Conservation (phyloP, 140 eudicot genomes). For the Senecio squalidus region DNA sequence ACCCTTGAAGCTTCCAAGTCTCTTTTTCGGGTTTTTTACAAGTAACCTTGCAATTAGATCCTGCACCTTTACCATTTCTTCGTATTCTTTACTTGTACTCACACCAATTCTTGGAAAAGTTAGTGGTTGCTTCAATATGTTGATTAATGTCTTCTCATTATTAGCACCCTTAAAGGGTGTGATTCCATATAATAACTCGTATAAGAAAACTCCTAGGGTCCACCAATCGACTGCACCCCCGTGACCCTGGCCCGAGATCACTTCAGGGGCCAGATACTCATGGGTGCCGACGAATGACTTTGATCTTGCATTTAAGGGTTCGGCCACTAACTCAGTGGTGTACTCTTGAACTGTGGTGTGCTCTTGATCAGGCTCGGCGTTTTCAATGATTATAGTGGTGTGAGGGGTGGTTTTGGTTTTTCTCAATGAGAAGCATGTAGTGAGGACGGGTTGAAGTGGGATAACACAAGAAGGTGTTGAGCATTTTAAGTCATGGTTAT, state of each 20-base stretch:
- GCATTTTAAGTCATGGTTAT: conserved; percentile 22
- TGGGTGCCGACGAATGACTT: conserved; percentile 81
- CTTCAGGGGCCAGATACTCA: conserved; percentile 82
- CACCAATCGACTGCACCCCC: conserved; percentile 90
- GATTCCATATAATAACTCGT: conserved; percentile 55
- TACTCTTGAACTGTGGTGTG: conserved; percentile 27
- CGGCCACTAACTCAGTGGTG: conserved; percentile 56
- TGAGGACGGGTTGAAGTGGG: conserved; percentile 59
- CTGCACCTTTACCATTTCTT: conserved; percentile 63
- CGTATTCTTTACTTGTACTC: conserved; percentile 57
- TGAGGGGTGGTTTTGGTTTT: conserved; percentile 21
- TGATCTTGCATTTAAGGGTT: conserved; percentile 57
- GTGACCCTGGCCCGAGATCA: conserved; percentile 71
- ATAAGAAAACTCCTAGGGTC: conserved; percentile 75
- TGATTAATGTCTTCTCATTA: conserved; percentile 68
- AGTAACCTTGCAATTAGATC: conserved; percentile 63
- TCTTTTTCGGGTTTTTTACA: conserved; percentile 71
- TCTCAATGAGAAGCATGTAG: conserved; percentile 48
- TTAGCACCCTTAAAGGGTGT: conserved; percentile 82
- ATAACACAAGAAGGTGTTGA: conserved; percentile 53
- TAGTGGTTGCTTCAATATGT: conserved; percentile 54
- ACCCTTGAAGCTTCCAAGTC: conserved; percentile 69
- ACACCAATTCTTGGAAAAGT: conserved; percentile 61
- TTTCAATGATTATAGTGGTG: conserved; percentile 39
- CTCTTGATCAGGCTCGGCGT: conserved; percentile 22